Percentiles rank a stretch among this genome's conserved stretches.
Conservation (phyloP, 129 eudicot species). For the Gnaphalium uliginosum region DNA sequence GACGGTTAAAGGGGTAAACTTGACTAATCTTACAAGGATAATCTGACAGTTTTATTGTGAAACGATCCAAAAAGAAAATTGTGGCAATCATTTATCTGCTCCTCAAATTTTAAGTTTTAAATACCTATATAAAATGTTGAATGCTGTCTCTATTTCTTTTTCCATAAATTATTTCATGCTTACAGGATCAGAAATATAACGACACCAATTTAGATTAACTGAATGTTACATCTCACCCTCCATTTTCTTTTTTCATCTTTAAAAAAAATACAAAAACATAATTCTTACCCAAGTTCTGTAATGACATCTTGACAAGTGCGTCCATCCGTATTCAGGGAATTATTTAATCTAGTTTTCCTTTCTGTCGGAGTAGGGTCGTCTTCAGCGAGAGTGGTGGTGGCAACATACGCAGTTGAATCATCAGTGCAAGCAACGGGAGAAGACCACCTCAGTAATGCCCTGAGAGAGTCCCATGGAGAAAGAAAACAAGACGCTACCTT, state of each 20-base stretch:
- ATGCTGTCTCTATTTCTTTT: not conserved
- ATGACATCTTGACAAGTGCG: conserved; percentile 93
- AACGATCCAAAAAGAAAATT: not conserved
- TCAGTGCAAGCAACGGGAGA: conserved; percentile 19
- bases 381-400: conserved; percentile 60
- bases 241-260: not conserved
- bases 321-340: conserved; percentile 79
- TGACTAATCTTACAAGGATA: not conserved
- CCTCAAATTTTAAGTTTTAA: not conserved
- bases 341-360: conserved; percentile 44
- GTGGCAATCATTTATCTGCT: not conserved
- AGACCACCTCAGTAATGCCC: conserved; percentile 52
- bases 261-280: not conserved
- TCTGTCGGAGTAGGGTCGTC: conserved; percentile 69
- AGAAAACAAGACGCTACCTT: conserved; percentile 74
- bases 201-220: not conserved
- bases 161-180: not conserved
- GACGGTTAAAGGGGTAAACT: not conserved
- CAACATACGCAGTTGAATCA: conserved; percentile 40
- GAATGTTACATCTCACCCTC: conserved; percentile 6
- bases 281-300: conserved; percentile 89
- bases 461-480: conserved; percentile 60
- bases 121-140: not conserved
- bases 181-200: not conserved
- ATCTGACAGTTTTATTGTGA: not conserved